Evolutionary conservation across 345 rosid species (phyloP).

Genomic region (Pseudoturritis turrita): DNA sequence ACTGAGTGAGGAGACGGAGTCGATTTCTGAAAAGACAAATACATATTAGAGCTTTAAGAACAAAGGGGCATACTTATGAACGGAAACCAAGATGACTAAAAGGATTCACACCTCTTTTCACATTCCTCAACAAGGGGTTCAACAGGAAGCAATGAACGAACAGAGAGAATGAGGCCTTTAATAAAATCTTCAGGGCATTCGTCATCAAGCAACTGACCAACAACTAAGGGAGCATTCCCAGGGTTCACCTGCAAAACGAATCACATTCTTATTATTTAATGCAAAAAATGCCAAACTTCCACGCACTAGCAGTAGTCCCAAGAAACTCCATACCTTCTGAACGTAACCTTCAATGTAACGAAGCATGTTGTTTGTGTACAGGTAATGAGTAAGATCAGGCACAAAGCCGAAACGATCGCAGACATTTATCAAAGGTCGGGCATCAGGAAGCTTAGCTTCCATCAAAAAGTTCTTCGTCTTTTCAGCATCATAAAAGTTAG

Average conservation of each 20-base stretch:
- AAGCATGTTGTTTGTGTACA: slow-evolving; percentile 89
- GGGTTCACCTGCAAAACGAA: slow-evolving; percentile 77
- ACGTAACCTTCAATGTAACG: slow-evolving; percentile 99
- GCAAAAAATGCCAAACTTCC: background rate
- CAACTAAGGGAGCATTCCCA: slow-evolving; percentile 96
- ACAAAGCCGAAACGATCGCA: slow-evolving; percentile 99
- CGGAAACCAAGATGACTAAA: background rate
- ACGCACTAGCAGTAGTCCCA: background rate
- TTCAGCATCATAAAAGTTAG: slow-evolving; percentile 93
- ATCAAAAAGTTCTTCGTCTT: slow-evolving; percentile 96
- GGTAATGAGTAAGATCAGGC: slow-evolving; percentile 96
- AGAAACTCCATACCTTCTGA: slow-evolving; percentile 68
- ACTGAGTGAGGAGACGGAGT: slow-evolving; percentile 97
- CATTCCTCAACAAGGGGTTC: slow-evolving; percentile 89
- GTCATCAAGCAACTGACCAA: slow-evolving; percentile 88
- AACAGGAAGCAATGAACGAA: slow-evolving; percentile 77
- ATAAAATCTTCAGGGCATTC: slow-evolving; percentile 99
- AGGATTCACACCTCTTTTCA: slow-evolving; percentile 61
- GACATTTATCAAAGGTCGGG: slow-evolving; percentile 93
- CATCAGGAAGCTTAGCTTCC: slow-evolving; percentile 99
- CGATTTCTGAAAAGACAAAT: slow-evolving; percentile 69
- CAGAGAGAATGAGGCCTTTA: slow-evolving; percentile 96
- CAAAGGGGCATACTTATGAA: background rate
- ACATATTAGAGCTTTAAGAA: slow-evolving; percentile 22
- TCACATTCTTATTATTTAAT: slow-evolving; percentile 6